A percentile compares a stretch with the other conserved stretches of the same genome.
Evolutionary conservation across 345 rosid species (phyloP).

Genomic region (Eucalyptus erythrocorys): DNA sequence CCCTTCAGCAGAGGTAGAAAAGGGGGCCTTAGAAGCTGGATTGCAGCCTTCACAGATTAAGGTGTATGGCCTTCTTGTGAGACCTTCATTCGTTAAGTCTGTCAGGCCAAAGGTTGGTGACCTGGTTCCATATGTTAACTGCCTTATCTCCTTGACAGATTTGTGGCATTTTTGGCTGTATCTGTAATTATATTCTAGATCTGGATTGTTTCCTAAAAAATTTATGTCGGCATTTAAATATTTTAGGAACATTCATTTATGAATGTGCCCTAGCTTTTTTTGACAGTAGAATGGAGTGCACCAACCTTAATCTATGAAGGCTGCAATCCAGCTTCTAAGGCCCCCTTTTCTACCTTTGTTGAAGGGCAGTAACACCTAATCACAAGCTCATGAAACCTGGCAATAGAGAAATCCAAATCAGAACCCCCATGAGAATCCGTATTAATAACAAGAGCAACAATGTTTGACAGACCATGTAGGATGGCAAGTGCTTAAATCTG

Average conservation of each 20-base stretch:
- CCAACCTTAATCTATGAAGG: slow-evolving; percentile 85
- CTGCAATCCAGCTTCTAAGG: slow-evolving; percentile 77
- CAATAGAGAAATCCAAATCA: neutral
- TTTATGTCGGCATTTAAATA: neutral
- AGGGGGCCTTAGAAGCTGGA: slow-evolving; percentile 88
- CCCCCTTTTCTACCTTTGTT: slow-evolving; percentile 79
- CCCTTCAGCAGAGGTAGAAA: slow-evolving; percentile 84
- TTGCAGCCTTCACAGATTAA: slow-evolving; percentile 71
- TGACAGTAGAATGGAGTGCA: neutral
- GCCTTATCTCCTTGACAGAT: neutral
- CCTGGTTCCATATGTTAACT: neutral
- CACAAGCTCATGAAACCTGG: slow-evolving; percentile 99
- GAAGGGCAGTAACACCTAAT: slow-evolving; percentile 98
- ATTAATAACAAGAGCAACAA: neutral
- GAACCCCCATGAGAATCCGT: neutral
- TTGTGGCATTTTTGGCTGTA: neutral
- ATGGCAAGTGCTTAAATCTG: slow-evolving; percentile 97
- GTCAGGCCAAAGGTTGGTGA: slow-evolving; percentile 76
- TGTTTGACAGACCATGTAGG: slow-evolving; percentile 68
- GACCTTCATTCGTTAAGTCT: slow-evolving; percentile 95
- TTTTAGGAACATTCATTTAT: neutral
- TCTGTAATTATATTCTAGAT: neutral
- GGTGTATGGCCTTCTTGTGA: slow-evolving; percentile 93
- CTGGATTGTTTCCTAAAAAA: neutral
- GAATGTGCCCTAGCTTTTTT: neutral